Evolutionary conservation across 345 rosid genomes (phyloP).

Genomic region (Eucalyptus marginata): DNA sequence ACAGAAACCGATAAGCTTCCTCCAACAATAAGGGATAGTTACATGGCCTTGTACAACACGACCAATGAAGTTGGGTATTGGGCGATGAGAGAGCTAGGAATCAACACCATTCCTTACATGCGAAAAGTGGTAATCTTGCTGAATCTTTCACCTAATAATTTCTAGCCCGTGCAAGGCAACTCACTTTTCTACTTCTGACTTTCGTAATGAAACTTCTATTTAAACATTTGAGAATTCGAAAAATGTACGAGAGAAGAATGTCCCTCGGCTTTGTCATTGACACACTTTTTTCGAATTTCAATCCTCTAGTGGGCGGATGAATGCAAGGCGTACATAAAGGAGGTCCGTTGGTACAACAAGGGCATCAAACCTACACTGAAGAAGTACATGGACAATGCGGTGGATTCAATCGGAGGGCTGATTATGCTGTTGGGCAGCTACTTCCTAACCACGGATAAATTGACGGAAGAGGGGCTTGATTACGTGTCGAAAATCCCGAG

Average conservation of each 20-base stretch:
- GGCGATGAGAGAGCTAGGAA: background rate
- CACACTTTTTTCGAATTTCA: background rate
- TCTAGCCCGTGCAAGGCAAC: background rate
- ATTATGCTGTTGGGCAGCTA: background rate
- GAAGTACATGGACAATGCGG: background rate
- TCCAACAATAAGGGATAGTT: background rate
- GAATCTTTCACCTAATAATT: background rate
- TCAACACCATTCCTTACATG: background rate
- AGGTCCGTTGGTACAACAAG: conserved; percentile 1
- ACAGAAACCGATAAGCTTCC: conserved; percentile 1
- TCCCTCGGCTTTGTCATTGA: background rate
- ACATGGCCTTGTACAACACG: background rate
- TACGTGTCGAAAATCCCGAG: background rate
- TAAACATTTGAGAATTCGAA: background rate
- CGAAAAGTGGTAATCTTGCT: background rate
- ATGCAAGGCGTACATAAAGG: background rate
- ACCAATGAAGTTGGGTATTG: background rate
- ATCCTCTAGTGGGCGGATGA: background rate
- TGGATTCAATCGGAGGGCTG: background rate
- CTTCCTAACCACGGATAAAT: background rate
- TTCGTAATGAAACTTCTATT: background rate
- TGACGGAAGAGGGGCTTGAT: background rate
- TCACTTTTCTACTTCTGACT: background rate
- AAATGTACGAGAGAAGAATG: background rate
- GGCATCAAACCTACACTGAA: background rate